A percentile compares a stretch with the other conserved stretches of the same genome.
phyloP scores from a whole-genome alignment of 176 grass and related monocot species.

The Triticum timopheevii region DNA sequence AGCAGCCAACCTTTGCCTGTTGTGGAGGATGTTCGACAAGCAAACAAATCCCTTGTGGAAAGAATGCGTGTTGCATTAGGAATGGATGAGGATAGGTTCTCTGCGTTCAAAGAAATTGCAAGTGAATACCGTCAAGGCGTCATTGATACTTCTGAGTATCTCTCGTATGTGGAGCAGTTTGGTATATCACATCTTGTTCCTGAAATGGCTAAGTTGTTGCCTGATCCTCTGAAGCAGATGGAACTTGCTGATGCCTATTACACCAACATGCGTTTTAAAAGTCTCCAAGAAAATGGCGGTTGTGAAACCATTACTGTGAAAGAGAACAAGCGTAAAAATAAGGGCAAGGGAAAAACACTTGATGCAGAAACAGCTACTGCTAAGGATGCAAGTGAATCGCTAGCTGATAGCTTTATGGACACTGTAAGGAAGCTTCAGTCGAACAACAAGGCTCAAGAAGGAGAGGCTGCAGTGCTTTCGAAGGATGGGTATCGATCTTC shows the following conservation, averaged over 20 bases:
- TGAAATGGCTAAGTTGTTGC: constrained; percentile 83
- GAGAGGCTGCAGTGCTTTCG: constrained; percentile 55
- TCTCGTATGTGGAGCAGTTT: constrained; percentile 95
- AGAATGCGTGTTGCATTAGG: constrained; percentile 67
- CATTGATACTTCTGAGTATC: constrained; percentile 75
- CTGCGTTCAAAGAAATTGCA: constrained; percentile 83
- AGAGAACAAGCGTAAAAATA: constrained; percentile 46
- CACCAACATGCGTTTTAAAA: constrained; percentile 52
- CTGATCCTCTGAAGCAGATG: constrained; percentile 70
- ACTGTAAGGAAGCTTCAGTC: constrained; percentile 64
- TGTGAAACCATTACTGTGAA: constrained; percentile 30
- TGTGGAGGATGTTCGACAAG: constrained; percentile 51
- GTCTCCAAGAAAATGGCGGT: constrained; percentile 39
- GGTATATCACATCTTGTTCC: constrained; percentile 75
- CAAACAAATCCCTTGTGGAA: constrained; percentile 78
- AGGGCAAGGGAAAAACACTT: constrained; percentile 46
- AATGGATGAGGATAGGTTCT: constrained; percentile 71
- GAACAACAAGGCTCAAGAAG: constrained; percentile 51
- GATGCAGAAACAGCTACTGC: constrained; percentile 36
- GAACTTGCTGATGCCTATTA: constrained; percentile 81
- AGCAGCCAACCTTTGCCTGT: constrained; percentile 29
- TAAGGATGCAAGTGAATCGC: constrained; percentile 40
- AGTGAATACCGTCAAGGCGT: constrained; percentile 71
- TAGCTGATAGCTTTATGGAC: constrained; percentile 54
- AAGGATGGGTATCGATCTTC: constrained; percentile 81